Evolutionary conservation across 2,329 filamentous ascomycete species (phyloP).

Genomic region (Grosmannia clavigera): DNA sequence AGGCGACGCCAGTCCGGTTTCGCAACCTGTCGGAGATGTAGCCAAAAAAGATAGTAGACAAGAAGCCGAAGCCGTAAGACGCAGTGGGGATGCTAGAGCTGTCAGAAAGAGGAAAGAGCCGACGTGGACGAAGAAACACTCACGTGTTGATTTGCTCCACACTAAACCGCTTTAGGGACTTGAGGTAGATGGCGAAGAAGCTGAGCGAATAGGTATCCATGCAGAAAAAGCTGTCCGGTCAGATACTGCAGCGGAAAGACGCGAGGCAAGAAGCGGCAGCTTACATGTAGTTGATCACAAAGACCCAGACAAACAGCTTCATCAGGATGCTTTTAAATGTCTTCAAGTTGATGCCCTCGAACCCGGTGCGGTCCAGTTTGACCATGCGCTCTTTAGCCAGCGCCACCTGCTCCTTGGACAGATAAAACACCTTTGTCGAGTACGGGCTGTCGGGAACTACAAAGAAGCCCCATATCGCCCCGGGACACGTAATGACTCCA

Average conservation of each 20-base stretch:
- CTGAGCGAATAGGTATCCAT: neutral
- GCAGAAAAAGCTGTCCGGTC: neutral
- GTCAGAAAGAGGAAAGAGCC: neutral
- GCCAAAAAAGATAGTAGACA: neutral
- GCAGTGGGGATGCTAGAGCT: neutral
- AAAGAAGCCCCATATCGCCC: slow-evolving; percentile 32
- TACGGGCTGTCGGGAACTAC: slow-evolving; percentile 25
- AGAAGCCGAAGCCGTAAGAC: neutral
- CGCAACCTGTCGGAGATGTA: slow-evolving; percentile 6
- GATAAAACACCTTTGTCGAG: neutral
- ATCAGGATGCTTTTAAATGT: slow-evolving; percentile 8
- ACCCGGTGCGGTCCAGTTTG: slow-evolving; percentile 4
- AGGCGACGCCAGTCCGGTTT: neutral
- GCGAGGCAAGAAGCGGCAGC: neutral
- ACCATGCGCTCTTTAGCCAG: neutral
- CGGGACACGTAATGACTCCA: slow-evolving; percentile 11
- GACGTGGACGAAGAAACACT: neutral
- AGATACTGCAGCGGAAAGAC: neutral
- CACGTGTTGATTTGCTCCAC: neutral
- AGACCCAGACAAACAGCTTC: neutral
- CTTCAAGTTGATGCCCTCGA: slow-evolving; percentile 11
- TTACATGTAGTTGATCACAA: slow-evolving; percentile 1
- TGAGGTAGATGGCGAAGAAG: slow-evolving; percentile 3
- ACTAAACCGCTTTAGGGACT: neutral
- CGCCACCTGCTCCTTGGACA: neutral